Evolutionary conservation across 768 basidiomycete species (phyloP).

Genomic region (Pleurotus platypus): DNA sequence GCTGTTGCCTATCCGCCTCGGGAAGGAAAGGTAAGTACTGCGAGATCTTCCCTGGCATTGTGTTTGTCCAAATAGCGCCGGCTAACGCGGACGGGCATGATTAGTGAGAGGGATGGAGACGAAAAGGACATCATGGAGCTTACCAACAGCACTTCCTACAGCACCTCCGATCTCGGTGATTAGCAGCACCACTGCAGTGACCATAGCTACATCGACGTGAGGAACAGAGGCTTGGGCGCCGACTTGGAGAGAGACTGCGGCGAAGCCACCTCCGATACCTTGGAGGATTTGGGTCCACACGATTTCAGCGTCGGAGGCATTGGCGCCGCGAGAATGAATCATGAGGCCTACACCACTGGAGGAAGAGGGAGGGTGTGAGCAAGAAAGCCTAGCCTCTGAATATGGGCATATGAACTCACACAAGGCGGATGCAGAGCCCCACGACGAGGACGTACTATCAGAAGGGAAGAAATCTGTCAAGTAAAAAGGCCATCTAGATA

Average conservation of each 20-base stretch:
- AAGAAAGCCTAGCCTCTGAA: not conserved
- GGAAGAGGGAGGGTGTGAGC: not conserved
- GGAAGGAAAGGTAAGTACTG: constrained; percentile 49
- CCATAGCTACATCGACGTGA: constrained; percentile 63
- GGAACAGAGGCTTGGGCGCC: constrained; percentile 64
- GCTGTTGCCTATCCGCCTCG: constrained; percentile 33
- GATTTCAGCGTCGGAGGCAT: constrained; percentile 49
- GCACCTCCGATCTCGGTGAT: constrained; percentile 67
- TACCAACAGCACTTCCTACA: constrained; percentile 60
- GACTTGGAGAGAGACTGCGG: constrained; percentile 52
- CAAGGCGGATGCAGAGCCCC: constrained; percentile 57
- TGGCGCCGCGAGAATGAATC: constrained; percentile 66
- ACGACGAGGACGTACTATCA: constrained; percentile 42
- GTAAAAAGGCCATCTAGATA: not conserved
- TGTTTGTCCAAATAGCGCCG: constrained; percentile 61
- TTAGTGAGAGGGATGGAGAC: not conserved
- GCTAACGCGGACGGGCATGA: constrained; percentile 25
- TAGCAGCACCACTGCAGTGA: constrained; percentile 64
- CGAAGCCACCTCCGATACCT: constrained; percentile 72
- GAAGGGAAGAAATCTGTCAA: no score
- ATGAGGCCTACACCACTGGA: constrained; percentile 61
- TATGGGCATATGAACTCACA: constrained; percentile 24
- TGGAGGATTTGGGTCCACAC: constrained; percentile 70
- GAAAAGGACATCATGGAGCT: constrained; percentile 15
- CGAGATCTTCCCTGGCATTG: constrained; percentile 62